Base-by-base conservation (phyloP, 805 yeast genomes). In the Candida germanica region DNA sequence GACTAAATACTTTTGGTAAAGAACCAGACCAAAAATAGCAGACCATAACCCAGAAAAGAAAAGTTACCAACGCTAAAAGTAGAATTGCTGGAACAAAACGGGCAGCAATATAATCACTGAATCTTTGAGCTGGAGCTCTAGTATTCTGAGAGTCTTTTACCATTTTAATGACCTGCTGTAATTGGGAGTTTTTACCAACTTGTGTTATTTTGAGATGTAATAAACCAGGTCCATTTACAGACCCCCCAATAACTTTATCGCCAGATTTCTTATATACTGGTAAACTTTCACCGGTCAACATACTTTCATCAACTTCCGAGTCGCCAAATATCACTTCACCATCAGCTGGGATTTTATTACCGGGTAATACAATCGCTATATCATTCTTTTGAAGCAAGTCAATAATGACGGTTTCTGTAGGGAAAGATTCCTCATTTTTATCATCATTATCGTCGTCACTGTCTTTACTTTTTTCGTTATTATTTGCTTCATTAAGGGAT, bases 291-390 rank as follows among this genome's bases (percentile, higher is more conserved):
- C 99, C 99, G 0, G 98, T 91, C 38, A 93, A 67, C 16, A 89
- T 63, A 2, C 96, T 82, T 59, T 93, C 99, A 53, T 89, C 91
- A 21, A 87, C 73, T 50, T 85, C 95, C 0, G 96, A 75, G 38
- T 74, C 75, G 6, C 98, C 98, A 44, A 69, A 69, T 1, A 83
- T 61, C 12, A 94, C 79, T 6, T 70, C 55, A 31, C 98, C 99
- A 66, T 93, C 99, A 1, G 96, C 88, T 1, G 98, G 96, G 3
- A 93, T 74, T 47, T 79, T 86, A 35, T 81, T 81, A 8, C 98
- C 98, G 0, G 98, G 95, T 30, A 79, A 68, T 3, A 93, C 72
- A 12, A 86, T 71, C 0, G 87, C 82, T 20, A 85, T 69, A 58
- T 93, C 99, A 49, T 76, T 73, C 7, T 71, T 66, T 53, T 93